phyloP scores from a whole-genome alignment of 441 rosid genomes.

The Hura crepitans region DNA sequence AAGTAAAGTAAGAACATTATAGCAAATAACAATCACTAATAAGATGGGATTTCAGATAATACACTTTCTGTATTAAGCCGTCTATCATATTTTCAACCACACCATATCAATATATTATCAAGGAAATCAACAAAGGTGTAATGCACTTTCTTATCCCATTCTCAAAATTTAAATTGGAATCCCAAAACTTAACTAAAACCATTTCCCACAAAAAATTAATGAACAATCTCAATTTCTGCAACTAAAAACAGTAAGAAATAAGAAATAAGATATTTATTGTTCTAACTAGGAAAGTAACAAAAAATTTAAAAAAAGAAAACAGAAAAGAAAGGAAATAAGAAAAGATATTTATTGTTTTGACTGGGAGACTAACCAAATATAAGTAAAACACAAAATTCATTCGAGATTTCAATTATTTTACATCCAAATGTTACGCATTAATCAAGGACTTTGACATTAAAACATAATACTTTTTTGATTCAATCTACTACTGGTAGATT shows the following conservation, averaged over 20 bases:
- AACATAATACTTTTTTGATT: background rate
- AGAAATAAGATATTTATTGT: background rate
- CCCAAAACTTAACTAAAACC: background rate
- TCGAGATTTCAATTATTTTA: background rate
- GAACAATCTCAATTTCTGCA: background rate
- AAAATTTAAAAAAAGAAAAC: too few species aligned
- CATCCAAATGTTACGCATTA: background rate
- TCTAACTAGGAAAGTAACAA: background rate
- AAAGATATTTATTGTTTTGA: background rate
- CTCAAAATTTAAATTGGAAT: background rate
- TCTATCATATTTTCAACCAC: background rate
- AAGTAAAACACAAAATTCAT: background rate
- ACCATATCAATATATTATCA: background rate
- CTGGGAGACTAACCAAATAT: background rate
- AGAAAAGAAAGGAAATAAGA: background rate
- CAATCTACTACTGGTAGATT: background rate
- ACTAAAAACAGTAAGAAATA: background rate
- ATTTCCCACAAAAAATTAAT: background rate
- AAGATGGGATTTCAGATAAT: background rate
- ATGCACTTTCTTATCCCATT: constrained; percentile 1
- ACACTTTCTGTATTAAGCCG: background rate
- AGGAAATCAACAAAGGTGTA: background rate
- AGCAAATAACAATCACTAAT: background rate
- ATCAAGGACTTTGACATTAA: background rate
- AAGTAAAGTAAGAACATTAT: background rate